Base-by-base conservation (phyloP, 495 filamentous ascomycete species). In the Hypoxylon fragiforme region DNA sequence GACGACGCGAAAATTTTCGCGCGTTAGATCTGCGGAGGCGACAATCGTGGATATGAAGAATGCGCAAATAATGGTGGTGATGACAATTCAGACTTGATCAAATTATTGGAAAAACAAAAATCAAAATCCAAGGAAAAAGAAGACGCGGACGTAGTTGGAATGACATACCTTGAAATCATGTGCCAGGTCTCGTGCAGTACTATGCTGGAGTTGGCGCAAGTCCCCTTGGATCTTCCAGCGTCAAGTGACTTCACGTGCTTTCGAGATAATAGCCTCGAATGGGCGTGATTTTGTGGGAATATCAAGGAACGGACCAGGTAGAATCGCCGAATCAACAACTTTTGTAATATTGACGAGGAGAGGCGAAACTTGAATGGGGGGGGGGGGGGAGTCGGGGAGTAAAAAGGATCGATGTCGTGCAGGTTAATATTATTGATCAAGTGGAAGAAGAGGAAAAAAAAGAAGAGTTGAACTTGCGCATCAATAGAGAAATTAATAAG, bases 221-320 rank as follows among this genome's bases (percentile, higher is more conserved):
- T 65, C 61, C 24, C 24, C 62, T 67, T 67, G 60, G 63, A 64
- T 66, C 56, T 62, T 64, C 49, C 55, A 36, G 44, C 50, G 64
- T 59, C 64, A 67, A 63, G 62, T 67, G 64, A 67, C 64, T 67
- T 67, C 65, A 67, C 65, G 65, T 67, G 65, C 58, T 63, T 57
- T 62, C 55, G 43, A 58, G 60, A 44, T 35, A 57, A 57, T 65
- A 62, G 62, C 47, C 61, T 67, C 50, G 65, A 65, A 67, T 63
- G 59, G 58, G 61, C 63, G 55, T 59, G 55, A 53, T 48, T 59
- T 59, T 61, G 57, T 61, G 57, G 57, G 40, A 60, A 60, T 59
- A 59, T 60, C 46, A 60, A 49, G 43, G 51, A 43, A 61, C 52
- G 52, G 57, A 50, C 51, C 57, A 46, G 49, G 57, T 14, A 51